Evolutionary conservation across 305 asterid species (phyloP).

Genomic region (Fraxinus paxiana): DNA sequence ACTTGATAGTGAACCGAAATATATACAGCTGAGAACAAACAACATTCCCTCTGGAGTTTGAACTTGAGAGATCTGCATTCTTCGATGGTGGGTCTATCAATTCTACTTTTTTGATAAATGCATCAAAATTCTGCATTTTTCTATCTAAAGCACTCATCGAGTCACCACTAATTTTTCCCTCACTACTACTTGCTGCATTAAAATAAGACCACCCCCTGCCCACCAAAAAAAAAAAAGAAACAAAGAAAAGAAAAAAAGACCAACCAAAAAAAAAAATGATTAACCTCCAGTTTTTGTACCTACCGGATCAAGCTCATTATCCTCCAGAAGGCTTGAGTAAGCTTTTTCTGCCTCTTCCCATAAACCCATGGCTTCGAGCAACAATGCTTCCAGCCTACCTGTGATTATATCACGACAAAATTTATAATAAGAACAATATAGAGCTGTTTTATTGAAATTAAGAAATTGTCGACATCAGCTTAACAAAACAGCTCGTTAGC

Average conservation of each 20-base stretch:
- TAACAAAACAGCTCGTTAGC: background rate
- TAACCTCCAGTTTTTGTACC: slow-evolving; percentile 12
- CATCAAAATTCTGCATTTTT: background rate
- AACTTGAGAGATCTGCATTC: background rate
- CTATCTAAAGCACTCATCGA: background rate
- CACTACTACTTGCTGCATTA: background rate
- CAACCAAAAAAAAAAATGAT: background rate
- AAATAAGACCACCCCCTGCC: background rate
- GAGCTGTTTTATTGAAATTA: background rate
- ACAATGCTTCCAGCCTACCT: slow-evolving; percentile 94
- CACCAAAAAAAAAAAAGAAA: background rate
- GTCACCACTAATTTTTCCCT: background rate
- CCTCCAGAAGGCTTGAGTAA: slow-evolving; percentile 81
- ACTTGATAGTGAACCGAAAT: background rate
- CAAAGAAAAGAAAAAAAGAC: background rate
- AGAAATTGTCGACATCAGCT: background rate
- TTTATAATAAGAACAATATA: background rate
- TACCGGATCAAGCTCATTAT: slow-evolving; percentile 84
- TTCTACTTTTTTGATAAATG: background rate
- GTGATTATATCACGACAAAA: slow-evolving; percentile 24
- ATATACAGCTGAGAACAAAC: background rate
- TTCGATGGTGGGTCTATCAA: background rate
- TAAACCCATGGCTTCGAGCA: slow-evolving; percentile 86
- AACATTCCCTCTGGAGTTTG: background rate
- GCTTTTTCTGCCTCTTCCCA: slow-evolving; percentile 91